A percentile compares a stretch with the other conserved stretches of the same genome.
Conservation (phyloP, 352 stramenopile species). For the Phytopythium mirpurense region DNA sequence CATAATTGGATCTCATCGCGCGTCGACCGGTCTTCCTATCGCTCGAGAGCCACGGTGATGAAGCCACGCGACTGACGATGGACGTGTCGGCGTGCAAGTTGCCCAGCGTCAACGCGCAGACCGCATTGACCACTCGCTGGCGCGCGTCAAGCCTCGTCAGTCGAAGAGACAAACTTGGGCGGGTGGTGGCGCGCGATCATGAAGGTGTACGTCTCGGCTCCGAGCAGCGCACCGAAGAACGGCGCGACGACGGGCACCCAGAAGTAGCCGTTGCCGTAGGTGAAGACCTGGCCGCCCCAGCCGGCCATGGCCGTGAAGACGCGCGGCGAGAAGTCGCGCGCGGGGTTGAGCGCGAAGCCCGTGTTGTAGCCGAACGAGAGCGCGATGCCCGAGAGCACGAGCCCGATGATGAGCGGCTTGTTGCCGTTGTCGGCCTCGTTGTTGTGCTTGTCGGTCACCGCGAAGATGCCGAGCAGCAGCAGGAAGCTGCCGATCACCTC, state of each 20-base stretch:
- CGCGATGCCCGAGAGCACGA: slow-evolving; percentile 70
- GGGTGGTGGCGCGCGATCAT: slow-evolving; percentile 62
- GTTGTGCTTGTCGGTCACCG: slow-evolving; percentile 69
- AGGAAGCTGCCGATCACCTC: slow-evolving; percentile 57
- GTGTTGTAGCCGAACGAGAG: slow-evolving; percentile 81
- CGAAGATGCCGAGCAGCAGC: slow-evolving; percentile 61
- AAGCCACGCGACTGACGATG: background rate
- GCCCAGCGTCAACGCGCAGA: background rate
- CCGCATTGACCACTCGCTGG: no score
- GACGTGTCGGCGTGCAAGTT: no score
- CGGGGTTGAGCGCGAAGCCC: slow-evolving; percentile 67
- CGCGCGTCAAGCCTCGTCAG: slow-evolving; percentile 2
- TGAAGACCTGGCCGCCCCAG: slow-evolving; percentile 68
- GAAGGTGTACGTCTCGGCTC: slow-evolving; percentile 59
- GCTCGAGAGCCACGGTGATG: background rate
- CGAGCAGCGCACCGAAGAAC: slow-evolving; percentile 57
- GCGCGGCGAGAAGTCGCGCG: slow-evolving; percentile 61
- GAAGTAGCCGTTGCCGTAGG: slow-evolving; percentile 65
- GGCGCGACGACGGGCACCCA: slow-evolving; percentile 69
- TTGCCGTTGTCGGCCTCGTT: slow-evolving; percentile 59
- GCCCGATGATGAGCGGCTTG: slow-evolving; percentile 63
- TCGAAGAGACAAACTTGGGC: slow-evolving; percentile 20
- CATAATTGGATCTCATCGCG: background rate
- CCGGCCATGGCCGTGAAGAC: slow-evolving; percentile 57
- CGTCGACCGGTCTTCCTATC: background rate